A percentile compares a stretch with the other conserved stretches of the same genome.
Conservation (phyloP, 1,284 basidiomycete species). For the Malassezia sympodialis region DNA sequence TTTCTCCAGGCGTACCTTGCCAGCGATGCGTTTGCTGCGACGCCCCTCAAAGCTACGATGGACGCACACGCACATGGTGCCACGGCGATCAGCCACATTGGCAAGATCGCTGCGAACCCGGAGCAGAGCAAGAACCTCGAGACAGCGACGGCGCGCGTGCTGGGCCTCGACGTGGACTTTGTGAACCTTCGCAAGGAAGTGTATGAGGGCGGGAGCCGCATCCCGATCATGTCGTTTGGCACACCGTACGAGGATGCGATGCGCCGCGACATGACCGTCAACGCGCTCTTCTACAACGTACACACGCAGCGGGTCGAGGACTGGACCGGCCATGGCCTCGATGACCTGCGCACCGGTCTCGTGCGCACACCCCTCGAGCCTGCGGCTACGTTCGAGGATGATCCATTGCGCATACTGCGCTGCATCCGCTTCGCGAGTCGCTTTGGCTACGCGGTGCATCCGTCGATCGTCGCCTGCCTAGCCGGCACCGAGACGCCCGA, state of each 20-base stretch:
- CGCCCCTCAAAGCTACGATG: constrained; percentile 25
- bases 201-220: constrained; percentile 77
- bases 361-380: constrained; percentile 84
- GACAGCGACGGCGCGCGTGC: constrained; percentile 77
- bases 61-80: background rate
- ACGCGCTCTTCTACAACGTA: constrained; percentile 91
- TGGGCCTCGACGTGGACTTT: constrained; percentile 80
- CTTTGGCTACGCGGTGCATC: constrained; percentile 71
- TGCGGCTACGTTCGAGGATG: constrained; percentile 78
- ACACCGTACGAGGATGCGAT: constrained; percentile 85
- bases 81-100: constrained; percentile 46
- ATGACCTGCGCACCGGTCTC: constrained; percentile 67
- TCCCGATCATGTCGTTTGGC: constrained; percentile 77
- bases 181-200: constrained; percentile 83
- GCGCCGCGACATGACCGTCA: constrained; percentile 87
- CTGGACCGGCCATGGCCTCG: constrained; percentile 70
- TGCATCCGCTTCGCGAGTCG: constrained; percentile 85
- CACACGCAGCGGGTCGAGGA: constrained; percentile 83
- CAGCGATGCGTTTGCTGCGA: constrained; percentile 49
- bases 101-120: constrained; percentile 84
- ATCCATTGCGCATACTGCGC: constrained; percentile 81
- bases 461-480: constrained; percentile 54
- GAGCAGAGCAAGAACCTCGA: constrained; percentile 97
- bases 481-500: constrained; percentile 13
- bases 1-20: constrained; percentile 63